phyloP scores from a whole-genome alignment of 306 rosid genomes.

The Lathyrus aphaca region DNA sequence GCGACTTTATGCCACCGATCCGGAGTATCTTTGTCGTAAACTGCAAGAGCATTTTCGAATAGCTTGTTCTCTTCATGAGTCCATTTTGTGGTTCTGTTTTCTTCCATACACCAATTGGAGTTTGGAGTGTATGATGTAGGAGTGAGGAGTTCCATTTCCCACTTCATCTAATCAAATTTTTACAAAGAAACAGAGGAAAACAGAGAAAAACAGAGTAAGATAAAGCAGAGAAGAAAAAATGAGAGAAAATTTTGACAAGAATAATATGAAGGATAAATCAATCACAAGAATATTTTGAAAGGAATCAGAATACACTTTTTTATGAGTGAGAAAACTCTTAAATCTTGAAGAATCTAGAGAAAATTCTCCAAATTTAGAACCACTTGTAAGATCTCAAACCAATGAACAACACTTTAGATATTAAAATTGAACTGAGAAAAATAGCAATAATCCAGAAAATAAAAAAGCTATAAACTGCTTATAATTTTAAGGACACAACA shows the following conservation, averaged over 20 bases:
- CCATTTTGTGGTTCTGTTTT: constrained; percentile 62
- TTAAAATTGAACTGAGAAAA: constrained; percentile 7
- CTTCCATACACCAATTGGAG: constrained; percentile 54
- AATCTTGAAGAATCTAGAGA: constrained; percentile 60
- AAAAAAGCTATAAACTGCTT: constrained; percentile 5
- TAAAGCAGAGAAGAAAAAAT: constrained; percentile 35
- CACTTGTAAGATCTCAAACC: constrained; percentile 47
- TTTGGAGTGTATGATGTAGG: constrained; percentile 53
- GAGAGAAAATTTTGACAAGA: constrained; percentile 45
- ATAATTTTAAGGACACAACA: neutral
- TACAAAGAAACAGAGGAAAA: constrained; percentile 43
- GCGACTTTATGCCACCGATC: constrained; percentile 94
- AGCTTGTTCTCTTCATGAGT: constrained; percentile 78
- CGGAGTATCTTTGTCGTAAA: constrained; percentile 69
- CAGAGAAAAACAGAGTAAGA: constrained; percentile 27
- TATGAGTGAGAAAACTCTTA: constrained; percentile 27
- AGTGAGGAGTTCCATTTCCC: constrained; percentile 67
- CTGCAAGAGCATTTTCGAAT: constrained; percentile 92
- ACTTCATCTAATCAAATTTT: constrained; percentile 53
- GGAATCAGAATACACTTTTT: constrained; percentile 70
- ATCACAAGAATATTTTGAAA: constrained; percentile 37
- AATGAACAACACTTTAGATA: constrained; percentile 35
- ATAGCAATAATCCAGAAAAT: constrained; percentile 31
- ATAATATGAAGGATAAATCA: constrained; percentile 53
- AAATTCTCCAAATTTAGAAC: constrained; percentile 39